Base-by-base conservation (phyloP, 352 stramenopile species). In the Phytopythium kandeliae region DNA sequence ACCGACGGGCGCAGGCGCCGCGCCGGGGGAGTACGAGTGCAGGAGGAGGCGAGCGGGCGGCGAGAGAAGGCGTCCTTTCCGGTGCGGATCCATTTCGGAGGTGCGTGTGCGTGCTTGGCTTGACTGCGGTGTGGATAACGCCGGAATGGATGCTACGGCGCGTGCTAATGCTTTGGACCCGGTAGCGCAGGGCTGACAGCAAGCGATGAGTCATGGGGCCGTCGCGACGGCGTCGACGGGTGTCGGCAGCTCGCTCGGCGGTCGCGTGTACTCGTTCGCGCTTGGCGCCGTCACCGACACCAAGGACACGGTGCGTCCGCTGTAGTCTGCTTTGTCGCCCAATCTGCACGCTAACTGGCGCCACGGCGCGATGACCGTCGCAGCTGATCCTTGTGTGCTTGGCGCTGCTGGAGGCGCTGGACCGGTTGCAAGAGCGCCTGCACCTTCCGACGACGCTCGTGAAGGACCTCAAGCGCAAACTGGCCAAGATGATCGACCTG, bases 311-410 rank as follows among this genome's bases (percentile, higher is more conserved):
- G 80, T 91, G 57, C 25, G 62, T 58, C 13, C 10, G 37, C 25
- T 25, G 11, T n/a, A n/a, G n/a, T n/a, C n/a, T n/a, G n/a, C n/a
- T n/a, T n/a, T n/a, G n/a, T n/a, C n/a, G n/a, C n/a, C n/a, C n/a
- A n/a, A n/a, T n/a, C n/a, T n/a, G n/a, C n/a, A n/a, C n/a, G n/a
- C n/a, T n/a, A n/a, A n/a, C n/a, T n/a, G n/a, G n/a, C n/a, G n/a
- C n/a, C n/a, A n/a, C n/a, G 37, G 13, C 33, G 12, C 11, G 42
- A 5, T 59, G 38, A 30, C 25, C n/a, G 21, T 15, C 8, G 25
- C 49, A 92, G 81, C 74, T 92, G 40, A 65, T 92, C 51, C 48
- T 90, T 52, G 75, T 92, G 34, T 92, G 81, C 48, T 81, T 92
- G 22, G 76, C 74, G 0, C 65, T 92, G 26, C 54, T 92, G 17